Percentiles rank a stretch among this genome's conserved stretches.
These are phyloP conservation scores for Yamadazyma oceani DNA, from an alignment of 1,139 yeast species.

Conservation along the genomic window DNA sequence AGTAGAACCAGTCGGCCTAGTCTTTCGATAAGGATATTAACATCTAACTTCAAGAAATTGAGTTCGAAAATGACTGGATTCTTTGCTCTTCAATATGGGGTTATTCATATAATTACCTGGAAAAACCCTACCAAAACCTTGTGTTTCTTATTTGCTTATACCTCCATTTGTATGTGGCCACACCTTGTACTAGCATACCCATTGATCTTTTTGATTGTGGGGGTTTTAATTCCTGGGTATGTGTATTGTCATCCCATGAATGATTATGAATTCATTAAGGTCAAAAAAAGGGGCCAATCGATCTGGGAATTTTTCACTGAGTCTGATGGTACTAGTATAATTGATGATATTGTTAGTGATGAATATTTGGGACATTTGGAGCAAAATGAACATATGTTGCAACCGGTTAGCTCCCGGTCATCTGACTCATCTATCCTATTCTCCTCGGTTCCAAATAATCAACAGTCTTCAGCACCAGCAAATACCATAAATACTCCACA, in stretches of 20 bases:
- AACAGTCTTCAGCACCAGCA: slow-evolving; percentile 2
- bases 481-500: slow-evolving; percentile 13
- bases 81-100: slow-evolving; percentile 55
- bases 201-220: slow-evolving; percentile 52
- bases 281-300: slow-evolving; percentile 2
- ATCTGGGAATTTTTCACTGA: slow-evolving; percentile 46
- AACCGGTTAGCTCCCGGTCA: slow-evolving; percentile 21
- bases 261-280: slow-evolving; percentile 37
- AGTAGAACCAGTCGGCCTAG: slow-evolving; percentile 45
- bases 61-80: slow-evolving; percentile 54
- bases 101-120: slow-evolving; percentile 62
- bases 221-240: slow-evolving; percentile 71
- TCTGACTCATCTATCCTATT: slow-evolving; percentile 20
- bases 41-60: slow-evolving; percentile 51
- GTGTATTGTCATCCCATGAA: slow-evolving; percentile 66
- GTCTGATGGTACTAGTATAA: slow-evolving; percentile 40
- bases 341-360: slow-evolving; percentile 36
- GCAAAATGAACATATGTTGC: slow-evolving; percentile 12
- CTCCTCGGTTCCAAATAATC: slow-evolving; percentile 4
- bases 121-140: slow-evolving; percentile 59
- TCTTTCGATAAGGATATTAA: slow-evolving; percentile 49
- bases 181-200: slow-evolving; percentile 68
- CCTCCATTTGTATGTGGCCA: slow-evolving; percentile 68
- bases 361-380: slow-evolving; percentile 16
- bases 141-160: slow-evolving; percentile 49